phyloP scores from a whole-genome alignment of 2,329 filamentous ascomycete genomes.

The Boeremia lycopersici region DNA sequence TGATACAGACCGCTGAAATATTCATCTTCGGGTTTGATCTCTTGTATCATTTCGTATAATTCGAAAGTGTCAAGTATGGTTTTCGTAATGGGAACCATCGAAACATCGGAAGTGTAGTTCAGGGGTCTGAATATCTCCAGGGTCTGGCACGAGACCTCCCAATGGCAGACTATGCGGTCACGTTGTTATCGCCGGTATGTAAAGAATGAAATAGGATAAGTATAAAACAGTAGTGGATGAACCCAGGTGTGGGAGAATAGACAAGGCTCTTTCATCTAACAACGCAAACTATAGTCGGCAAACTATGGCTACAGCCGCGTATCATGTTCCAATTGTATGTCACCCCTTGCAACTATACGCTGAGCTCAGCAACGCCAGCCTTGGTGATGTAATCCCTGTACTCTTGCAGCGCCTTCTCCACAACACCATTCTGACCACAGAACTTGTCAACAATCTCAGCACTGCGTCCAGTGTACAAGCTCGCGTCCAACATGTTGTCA shows the following conservation, averaged over 20 bases:
- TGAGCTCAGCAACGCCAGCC: conserved; percentile 42
- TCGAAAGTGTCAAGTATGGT: too few species aligned
- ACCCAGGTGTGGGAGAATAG: neutral
- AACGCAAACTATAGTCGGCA: neutral
- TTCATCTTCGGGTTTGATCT: too few species aligned
- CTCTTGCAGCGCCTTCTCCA: conserved; percentile 52
- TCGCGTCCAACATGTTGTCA: conserved; percentile 69
- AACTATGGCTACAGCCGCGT: neutral
- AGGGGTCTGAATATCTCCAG: too few species aligned
- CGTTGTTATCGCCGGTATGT: too few species aligned
- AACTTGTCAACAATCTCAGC: conserved; percentile 33
- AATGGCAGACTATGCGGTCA: too few species aligned
- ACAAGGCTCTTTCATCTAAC: neutral
- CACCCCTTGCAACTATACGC: conserved; percentile 24
- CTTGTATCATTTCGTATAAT: too few species aligned
- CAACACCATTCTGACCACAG: conserved; percentile 24
- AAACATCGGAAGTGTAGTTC: too few species aligned
- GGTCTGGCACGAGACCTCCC: too few species aligned
- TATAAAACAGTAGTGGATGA: too few species aligned
- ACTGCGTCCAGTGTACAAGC: conserved; percentile 64
- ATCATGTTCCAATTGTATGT: neutral
- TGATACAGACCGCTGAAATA: too few species aligned
- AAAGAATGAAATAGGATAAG: neutral
- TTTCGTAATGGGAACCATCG: too few species aligned
- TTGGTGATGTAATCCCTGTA: conserved; percentile 56